Percentiles rank a stretch among this genome's conserved stretches.
Conservation (phyloP, 495 filamentous ascomycete genomes). For the Xylaria nigripes region DNA sequence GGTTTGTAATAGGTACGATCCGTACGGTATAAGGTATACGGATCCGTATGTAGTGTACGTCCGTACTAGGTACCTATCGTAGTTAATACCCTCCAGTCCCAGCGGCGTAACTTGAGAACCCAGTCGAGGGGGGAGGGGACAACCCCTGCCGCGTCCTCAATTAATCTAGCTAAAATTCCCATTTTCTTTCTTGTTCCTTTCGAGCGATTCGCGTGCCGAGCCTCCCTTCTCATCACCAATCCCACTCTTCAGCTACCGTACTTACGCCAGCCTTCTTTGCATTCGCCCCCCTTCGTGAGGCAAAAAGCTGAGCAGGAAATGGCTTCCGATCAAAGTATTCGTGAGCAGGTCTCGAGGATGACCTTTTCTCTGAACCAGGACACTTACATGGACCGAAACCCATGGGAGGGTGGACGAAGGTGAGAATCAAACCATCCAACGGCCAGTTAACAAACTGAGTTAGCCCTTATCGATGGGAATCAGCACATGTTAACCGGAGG, state of each 20-base stretch:
- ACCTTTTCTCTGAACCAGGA: conserved; percentile 4
- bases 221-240: conserved; percentile 2
- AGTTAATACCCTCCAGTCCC: no score
- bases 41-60: no score
- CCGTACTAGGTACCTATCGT: no score
- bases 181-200: conserved; percentile 1
- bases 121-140: background rate
- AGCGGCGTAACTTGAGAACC: conserved; percentile 3
- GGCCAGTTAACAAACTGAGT: background rate
- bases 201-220: background rate
- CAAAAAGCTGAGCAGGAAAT: conserved; percentile 2
- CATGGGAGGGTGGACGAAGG: conserved; percentile 11
- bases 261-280: no score
- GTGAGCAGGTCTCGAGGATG: conserved; percentile 1
- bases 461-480: background rate
- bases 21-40: no score
- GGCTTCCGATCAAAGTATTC: conserved; percentile 5
- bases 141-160: no score
- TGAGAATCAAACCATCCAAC: background rate
- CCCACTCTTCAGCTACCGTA: no score
- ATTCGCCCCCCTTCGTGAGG: background rate
- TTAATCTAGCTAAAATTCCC: no score
- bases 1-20: no score
- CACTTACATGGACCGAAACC: background rate
- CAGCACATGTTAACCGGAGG: background rate